Evolutionary conservation across 805 yeast species (phyloP).

Genomic region (Ogataea angusta): DNA sequence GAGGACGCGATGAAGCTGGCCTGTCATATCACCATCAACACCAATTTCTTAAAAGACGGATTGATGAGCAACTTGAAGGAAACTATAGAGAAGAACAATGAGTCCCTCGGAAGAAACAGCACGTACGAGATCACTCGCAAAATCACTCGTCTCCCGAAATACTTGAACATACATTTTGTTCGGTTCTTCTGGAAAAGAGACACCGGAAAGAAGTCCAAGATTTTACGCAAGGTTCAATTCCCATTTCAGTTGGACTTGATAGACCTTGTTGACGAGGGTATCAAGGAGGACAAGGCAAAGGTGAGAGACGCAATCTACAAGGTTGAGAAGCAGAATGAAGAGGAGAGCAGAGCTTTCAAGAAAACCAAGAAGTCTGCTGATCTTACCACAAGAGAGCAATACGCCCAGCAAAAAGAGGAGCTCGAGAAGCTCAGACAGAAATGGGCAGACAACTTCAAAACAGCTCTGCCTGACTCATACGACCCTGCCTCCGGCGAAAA

Average conservation of each 20-base stretch:
- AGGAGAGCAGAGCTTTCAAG: slow-evolving; percentile 69
- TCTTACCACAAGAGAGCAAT: slow-evolving; percentile 51
- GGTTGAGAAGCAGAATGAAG: slow-evolving; percentile 70
- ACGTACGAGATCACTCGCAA: slow-evolving; percentile 56
- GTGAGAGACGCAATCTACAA: slow-evolving; percentile 75
- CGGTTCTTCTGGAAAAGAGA: slow-evolving; percentile 96
- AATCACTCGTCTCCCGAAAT: slow-evolving; percentile 79
- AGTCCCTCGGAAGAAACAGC: slow-evolving; percentile 67
- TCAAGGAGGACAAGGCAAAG: slow-evolving; percentile 61
- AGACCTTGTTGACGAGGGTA: slow-evolving; percentile 78
- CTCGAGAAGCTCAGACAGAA: slow-evolving; percentile 45
- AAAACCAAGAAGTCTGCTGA: slow-evolving; percentile 44
- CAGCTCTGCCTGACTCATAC: slow-evolving; percentile 40
- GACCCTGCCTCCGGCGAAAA: slow-evolving; percentile 61
- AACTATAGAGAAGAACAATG: slow-evolving; percentile 71
- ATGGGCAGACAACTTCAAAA: slow-evolving; percentile 44
- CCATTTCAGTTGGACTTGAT: slow-evolving; percentile 90
- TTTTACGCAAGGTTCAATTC: slow-evolving; percentile 88
- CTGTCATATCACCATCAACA: slow-evolving; percentile 83
- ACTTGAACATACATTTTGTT: slow-evolving; percentile 86
- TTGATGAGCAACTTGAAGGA: slow-evolving; percentile 71
- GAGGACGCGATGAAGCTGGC: slow-evolving; percentile 70
- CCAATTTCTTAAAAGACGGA: slow-evolving; percentile 89
- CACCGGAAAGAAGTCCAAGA: slow-evolving; percentile 85
- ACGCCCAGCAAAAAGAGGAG: slow-evolving; percentile 51